These are phyloP conservation scores for Coemansia sp. DNA, from an alignment of 192 early-diverging fungal genomes.

Conservation along the genomic window DNA sequence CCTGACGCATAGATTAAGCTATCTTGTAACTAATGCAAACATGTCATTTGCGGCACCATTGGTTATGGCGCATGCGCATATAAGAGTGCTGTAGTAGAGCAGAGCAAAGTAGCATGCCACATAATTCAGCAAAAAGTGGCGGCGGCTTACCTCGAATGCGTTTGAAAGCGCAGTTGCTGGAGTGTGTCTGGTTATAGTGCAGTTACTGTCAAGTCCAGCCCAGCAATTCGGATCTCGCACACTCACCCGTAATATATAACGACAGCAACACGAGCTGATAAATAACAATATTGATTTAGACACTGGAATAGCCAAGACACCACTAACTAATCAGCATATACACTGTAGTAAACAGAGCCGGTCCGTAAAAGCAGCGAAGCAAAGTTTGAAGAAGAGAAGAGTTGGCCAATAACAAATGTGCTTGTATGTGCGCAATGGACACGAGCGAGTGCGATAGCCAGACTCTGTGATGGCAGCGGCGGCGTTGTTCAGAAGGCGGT, in stretches of 20 bases:
- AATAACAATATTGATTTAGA: not conserved
- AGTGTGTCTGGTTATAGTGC: not conserved
- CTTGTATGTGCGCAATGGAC: not conserved
- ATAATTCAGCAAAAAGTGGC: not conserved
- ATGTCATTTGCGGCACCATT: no score
- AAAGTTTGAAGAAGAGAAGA: not conserved
- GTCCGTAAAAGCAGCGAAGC: not conserved
- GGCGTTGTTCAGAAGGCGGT: slow-evolving; percentile 3
- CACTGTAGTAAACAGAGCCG: not conserved
- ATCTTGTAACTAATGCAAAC: no score
- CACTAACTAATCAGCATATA: not conserved
- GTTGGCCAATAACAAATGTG: not conserved
- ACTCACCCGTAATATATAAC: not conserved
- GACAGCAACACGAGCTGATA: not conserved
- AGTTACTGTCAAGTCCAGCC: not conserved
- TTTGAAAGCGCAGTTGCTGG: not conserved
- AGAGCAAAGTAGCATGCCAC: not conserved
- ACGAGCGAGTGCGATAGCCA: not conserved
- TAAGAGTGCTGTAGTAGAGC: not conserved
- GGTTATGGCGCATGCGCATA: no score
- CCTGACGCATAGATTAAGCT: no score
- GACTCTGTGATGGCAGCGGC: not conserved
- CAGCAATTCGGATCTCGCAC: no score
- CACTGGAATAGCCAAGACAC: not conserved
- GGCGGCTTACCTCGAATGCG: not conserved